These are phyloP conservation scores for Colletotrichum tropicicola DNA, from an alignment of 2,329 filamentous ascomycete species.

Conservation along the genomic window DNA sequence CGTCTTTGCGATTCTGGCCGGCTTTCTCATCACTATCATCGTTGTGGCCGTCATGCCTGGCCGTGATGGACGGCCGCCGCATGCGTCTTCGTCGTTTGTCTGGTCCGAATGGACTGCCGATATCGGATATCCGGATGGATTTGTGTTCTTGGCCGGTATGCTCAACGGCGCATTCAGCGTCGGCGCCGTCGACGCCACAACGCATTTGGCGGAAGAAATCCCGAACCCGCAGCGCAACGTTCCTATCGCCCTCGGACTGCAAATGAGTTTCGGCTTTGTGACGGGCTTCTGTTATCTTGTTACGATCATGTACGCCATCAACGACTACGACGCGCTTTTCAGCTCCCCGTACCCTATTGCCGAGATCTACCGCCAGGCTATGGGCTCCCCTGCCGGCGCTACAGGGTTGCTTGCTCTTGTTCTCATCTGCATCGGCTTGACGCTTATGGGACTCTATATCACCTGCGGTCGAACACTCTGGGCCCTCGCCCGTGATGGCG, in stretches of 20 bases:
- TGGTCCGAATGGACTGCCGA: conserved; percentile 50
- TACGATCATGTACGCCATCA: conserved; percentile 66
- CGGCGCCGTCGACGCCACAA: conserved; percentile 71
- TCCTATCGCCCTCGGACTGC: conserved; percentile 60
- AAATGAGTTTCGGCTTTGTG: conserved; percentile 59
- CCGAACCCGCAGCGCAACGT: conserved; percentile 59
- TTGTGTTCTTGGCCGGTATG: conserved; percentile 52
- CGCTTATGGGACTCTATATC: conserved; percentile 46
- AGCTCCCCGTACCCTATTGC: conserved; percentile 68
- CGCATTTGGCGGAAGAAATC: conserved; percentile 73
- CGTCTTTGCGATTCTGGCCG: conserved; percentile 58
- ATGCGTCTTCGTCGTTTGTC: conserved; percentile 46
- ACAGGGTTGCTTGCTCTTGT: conserved; percentile 57
- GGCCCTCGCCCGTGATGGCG: conserved; percentile 50
- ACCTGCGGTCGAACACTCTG: conserved; percentile 50
- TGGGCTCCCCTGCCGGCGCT: conserved; percentile 58
- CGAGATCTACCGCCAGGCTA: conserved; percentile 71
- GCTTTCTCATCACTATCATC: conserved; percentile 63
- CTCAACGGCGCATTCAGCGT: conserved; percentile 76
- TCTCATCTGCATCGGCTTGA: conserved; percentile 47
- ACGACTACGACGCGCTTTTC: conserved; percentile 60
- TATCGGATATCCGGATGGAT: conserved; percentile 50
- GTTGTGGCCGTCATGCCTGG: conserved; percentile 63
- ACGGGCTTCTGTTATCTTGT: conserved; percentile 62
- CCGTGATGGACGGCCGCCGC: conserved; percentile 37